A percentile compares a stretch with the other conserved stretches of the same genome.
phyloP scores from a whole-genome alignment of 2,329 filamentous ascomycete species.

The Stagonosporopsis chrysanthemi region DNA sequence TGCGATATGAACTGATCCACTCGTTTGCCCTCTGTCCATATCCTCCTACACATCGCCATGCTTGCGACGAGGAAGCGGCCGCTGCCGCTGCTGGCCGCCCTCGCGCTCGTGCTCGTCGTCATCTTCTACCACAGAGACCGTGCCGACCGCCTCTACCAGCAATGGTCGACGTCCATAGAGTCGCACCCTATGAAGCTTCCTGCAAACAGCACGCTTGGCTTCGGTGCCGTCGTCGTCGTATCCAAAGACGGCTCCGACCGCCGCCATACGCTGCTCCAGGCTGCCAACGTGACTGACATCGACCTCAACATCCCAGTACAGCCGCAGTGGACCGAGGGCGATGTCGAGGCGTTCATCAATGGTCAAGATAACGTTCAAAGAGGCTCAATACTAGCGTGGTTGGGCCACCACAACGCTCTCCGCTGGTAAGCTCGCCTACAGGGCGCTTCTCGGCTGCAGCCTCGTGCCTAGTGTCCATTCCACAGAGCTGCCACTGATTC shows the following conservation, averaged over 20 bases:
- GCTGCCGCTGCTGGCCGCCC: slow-evolving; percentile 38
- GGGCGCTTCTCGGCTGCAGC: slow-evolving; percentile 17
- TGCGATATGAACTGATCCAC: slow-evolving; percentile 33
- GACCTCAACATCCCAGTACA: slow-evolving; percentile 54
- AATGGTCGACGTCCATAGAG: slow-evolving; percentile 38
- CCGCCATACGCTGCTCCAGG: slow-evolving; percentile 51
- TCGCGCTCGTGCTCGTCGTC: slow-evolving; percentile 37
- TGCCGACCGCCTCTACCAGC: slow-evolving; percentile 39
- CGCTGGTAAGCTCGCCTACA: slow-evolving; percentile 42
- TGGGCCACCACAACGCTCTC: slow-evolving; percentile 55
- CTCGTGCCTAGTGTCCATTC: slow-evolving; percentile 1
- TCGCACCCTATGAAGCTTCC: slow-evolving; percentile 35
- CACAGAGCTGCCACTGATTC: slow-evolving; percentile 20
- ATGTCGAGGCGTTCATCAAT: slow-evolving; percentile 49
- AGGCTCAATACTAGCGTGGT: slow-evolving; percentile 55
- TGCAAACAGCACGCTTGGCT: slow-evolving; percentile 50
- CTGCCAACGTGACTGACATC: slow-evolving; percentile 53
- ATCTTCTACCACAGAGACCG: slow-evolving; percentile 39
- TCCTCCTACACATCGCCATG: slow-evolving; percentile 31
- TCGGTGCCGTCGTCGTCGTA: slow-evolving; percentile 53
- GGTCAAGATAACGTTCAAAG: slow-evolving; percentile 44
- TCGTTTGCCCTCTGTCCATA: slow-evolving; percentile 18
- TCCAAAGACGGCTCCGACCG: slow-evolving; percentile 51
- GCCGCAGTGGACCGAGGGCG: slow-evolving; percentile 52
- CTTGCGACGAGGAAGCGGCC: slow-evolving; percentile 44